phyloP scores from a whole-genome alignment of 2,329 filamentous ascomycete species.

The Exophiala lecanii-corni region DNA sequence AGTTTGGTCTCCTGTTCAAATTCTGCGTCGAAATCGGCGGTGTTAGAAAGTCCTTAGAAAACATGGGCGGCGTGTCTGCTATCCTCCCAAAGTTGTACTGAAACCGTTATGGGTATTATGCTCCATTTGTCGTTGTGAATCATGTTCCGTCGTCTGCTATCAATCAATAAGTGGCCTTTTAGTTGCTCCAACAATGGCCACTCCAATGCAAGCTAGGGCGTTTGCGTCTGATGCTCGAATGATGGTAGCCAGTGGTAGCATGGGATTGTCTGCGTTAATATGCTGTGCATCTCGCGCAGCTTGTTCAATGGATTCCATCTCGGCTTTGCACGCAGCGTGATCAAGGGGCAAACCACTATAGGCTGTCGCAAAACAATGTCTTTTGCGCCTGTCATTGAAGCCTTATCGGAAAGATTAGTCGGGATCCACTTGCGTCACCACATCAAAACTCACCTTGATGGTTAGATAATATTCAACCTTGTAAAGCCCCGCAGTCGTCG shows the following conservation, averaged over 20 bases:
- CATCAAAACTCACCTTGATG: constrained; percentile 65
- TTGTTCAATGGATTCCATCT: constrained; percentile 97
- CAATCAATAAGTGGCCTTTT: constrained; percentile 64
- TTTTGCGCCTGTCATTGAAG: constrained; percentile 77
- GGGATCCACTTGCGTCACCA: background rate
- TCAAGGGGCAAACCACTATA: constrained; percentile 96
- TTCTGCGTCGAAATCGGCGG: no score
- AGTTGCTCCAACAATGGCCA: constrained; percentile 58
- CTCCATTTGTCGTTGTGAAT: no score
- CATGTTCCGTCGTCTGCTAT: no score
- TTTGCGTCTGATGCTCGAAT: constrained; percentile 70
- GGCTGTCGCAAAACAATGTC: constrained; percentile 87
- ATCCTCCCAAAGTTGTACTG: no score
- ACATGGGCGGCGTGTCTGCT: no score
- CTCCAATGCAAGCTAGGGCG: constrained; percentile 56
- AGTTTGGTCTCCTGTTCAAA: no score
- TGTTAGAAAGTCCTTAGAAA: no score
- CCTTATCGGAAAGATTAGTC: constrained; percentile 49
- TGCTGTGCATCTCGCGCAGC: constrained; percentile 87
- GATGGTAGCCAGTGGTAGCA: constrained; percentile 82
- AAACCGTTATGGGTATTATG: no score
- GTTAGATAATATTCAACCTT: constrained; percentile 97
- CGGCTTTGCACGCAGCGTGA: constrained; percentile 91
- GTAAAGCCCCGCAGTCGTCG: constrained; percentile 88
- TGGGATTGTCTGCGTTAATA: constrained; percentile 83